phyloP scores from a whole-genome alignment of 2,329 filamentous ascomycete genomes.

The Xylaria sp. region DNA sequence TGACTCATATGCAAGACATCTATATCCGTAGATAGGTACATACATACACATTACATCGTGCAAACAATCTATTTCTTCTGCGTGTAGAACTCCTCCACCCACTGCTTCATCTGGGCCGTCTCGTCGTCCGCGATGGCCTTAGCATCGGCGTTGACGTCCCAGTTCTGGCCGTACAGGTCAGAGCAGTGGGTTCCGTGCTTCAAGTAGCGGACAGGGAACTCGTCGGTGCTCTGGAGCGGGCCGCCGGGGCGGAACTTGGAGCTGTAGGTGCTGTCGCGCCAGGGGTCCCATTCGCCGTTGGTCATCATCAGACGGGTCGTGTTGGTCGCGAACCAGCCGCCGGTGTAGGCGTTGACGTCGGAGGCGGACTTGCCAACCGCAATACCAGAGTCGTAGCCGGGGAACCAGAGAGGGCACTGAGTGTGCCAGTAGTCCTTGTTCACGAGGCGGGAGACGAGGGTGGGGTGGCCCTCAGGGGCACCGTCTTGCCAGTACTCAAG shows the following conservation, averaged over 20 bases:
- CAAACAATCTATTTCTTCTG: constrained; percentile 23
- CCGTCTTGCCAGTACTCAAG: constrained; percentile 41
- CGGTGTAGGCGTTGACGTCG: constrained; percentile 36
- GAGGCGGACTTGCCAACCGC: constrained; percentile 30
- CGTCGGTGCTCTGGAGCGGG: constrained; percentile 31
- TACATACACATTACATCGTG: background rate
- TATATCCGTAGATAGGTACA: too few relatives aligned
- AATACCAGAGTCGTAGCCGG: constrained; percentile 36
- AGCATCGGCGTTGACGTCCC: constrained; percentile 44
- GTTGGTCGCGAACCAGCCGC: constrained; percentile 39
- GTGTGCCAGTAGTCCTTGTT: constrained; percentile 36
- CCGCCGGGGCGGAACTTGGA: constrained; percentile 37
- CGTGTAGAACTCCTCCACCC: constrained; percentile 48
- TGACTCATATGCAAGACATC: background rate
- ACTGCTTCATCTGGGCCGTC: constrained; percentile 46
- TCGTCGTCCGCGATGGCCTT: constrained; percentile 46
- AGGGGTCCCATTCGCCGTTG: constrained; percentile 40
- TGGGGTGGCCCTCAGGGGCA: constrained; percentile 39
- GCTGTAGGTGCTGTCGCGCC: constrained; percentile 37
- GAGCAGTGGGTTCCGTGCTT: constrained; percentile 37
- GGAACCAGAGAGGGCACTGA: constrained; percentile 44
- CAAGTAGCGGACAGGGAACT: constrained; percentile 33
- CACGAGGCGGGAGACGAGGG: constrained; percentile 38
- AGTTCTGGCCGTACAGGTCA: constrained; percentile 42
- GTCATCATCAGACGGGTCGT: constrained; percentile 37